phyloP scores from a whole-genome alignment of 2,329 filamentous ascomycete species.

The Cytospora leucostoma region DNA sequence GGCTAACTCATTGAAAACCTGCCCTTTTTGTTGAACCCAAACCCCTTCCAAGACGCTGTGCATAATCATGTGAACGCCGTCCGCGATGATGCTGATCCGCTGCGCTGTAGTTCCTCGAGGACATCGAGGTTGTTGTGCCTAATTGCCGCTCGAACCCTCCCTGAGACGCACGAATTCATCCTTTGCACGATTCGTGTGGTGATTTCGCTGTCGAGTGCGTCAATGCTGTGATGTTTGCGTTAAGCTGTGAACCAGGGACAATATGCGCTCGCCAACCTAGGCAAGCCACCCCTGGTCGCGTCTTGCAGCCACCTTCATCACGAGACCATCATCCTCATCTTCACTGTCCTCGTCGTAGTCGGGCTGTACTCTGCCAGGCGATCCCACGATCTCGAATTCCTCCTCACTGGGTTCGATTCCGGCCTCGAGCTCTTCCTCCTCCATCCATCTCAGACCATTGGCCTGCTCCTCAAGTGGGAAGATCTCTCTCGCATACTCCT shows the following conservation, averaged over 20 bases:
- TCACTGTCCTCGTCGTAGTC: conserved; percentile 47
- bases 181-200: not conserved
- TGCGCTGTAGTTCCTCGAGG: not conserved
- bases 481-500: conserved; percentile 92
- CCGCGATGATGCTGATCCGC: conserved; percentile 6
- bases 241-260: not conserved
- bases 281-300: conserved; percentile 63
- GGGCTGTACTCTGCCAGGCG: conserved; percentile 28
- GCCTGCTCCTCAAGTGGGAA: conserved; percentile 94
- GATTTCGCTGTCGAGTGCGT: not conserved
- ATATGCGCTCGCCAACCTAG: conserved; percentile 33
- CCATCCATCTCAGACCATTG: conserved; percentile 94
- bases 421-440: conserved; percentile 47
- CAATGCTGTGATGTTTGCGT: not conserved
- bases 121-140: not conserved
- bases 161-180: not conserved
- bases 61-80: conserved; percentile 10
- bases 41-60: not conserved
- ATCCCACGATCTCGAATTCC: conserved; percentile 23
- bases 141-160: not conserved
- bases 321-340: conserved; percentile 58
- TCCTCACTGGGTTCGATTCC: conserved; percentile 26
- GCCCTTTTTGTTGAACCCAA: not conserved
- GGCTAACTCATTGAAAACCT: not conserved
- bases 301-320: conserved; percentile 59